These are phyloP conservation scores for Orbilia blumenaviensis DNA, from an alignment of 2,329 filamentous ascomycete genomes.

Conservation along the genomic window DNA sequence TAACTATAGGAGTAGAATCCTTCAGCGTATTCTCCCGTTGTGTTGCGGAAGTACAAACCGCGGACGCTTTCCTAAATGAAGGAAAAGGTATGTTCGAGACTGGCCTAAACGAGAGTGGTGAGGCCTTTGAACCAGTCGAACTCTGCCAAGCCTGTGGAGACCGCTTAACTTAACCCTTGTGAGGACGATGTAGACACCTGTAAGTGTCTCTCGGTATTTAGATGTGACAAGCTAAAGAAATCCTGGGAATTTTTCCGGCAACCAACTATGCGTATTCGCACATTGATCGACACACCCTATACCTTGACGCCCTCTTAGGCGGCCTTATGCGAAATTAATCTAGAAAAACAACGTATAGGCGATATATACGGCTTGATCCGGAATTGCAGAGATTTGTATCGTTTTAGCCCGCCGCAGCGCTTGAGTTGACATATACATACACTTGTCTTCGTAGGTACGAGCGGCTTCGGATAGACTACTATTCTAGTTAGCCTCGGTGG, in stretches of 20 bases:
- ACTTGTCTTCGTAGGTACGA: too few species aligned
- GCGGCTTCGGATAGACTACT: neutral
- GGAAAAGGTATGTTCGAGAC: neutral
- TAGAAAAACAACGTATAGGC: constrained; percentile 11
- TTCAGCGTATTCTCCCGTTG: neutral
- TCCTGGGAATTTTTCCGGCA: neutral
- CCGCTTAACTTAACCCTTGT: neutral
- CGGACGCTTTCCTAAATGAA: neutral
- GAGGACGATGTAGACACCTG: neutral
- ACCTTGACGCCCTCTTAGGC: neutral
- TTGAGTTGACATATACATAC: neutral
- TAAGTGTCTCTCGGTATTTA: neutral
- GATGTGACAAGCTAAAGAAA: neutral
- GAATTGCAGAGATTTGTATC: neutral
- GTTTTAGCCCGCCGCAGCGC: neutral
- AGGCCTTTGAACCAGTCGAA: neutral
- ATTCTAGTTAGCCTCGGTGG: neutral
- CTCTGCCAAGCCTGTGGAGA: neutral
- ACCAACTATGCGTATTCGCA: neutral
- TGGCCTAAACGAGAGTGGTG: too few species aligned
- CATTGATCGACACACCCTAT: neutral
- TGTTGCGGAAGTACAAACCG: constrained; percentile 2
- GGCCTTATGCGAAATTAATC: constrained; percentile 1
- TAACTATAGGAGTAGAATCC: neutral
- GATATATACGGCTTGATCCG: neutral